Evolutionary conservation across 805 yeast genomes (phyloP), one percentile per base, ranked within the genome.

Genomic region (Ogataea glucozyma): DNA sequence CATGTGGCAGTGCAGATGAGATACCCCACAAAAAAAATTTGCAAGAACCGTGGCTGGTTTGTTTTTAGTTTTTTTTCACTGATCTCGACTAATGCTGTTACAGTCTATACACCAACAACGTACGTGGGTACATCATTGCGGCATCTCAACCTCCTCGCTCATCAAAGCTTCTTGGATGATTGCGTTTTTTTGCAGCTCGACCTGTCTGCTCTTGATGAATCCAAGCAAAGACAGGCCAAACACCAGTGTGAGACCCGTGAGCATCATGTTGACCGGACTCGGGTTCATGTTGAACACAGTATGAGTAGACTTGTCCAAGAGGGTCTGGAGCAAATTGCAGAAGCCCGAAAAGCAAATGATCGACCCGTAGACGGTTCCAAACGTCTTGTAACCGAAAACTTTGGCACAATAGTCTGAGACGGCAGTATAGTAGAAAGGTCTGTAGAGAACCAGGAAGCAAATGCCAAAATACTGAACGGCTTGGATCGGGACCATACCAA

Each of bases 371-470:
- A 91, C 83, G 1, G 89, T 85, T 26, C 97, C 97, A 65, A 91
- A 90, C 1, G 95, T 88, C 42, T 80, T 83, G 64, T 85, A 89
- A 0, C 98, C 98, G 67, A 91, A 90, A 23, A 90, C 91, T 61
- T 90, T 90, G 21, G 96, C 95, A 56, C 89, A 78, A 62, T 83
- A 88, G 64, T 91, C 97, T 1, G 96, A 85, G 6, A 89, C 88
- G 1, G 95, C 87, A 1, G 98, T 90, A 65, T 90, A 91, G 59
- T 86, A 89, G 58, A 90, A 86, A 9, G 98, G 97, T 62, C 98
- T 75, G 65, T 86, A 89, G 1, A 86, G 70, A 9, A 88, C 97
- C 51, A 90, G 68, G 22, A 85, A 50, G 2, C 80, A 53, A 31
- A 90, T 85, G 3, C 95, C 96, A 1, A 76, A 32, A 34, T 85